These are phyloP conservation scores for Penicillium sp. DNA, from an alignment of 2,329 filamentous ascomycete genomes.

Conservation along the genomic window DNA sequence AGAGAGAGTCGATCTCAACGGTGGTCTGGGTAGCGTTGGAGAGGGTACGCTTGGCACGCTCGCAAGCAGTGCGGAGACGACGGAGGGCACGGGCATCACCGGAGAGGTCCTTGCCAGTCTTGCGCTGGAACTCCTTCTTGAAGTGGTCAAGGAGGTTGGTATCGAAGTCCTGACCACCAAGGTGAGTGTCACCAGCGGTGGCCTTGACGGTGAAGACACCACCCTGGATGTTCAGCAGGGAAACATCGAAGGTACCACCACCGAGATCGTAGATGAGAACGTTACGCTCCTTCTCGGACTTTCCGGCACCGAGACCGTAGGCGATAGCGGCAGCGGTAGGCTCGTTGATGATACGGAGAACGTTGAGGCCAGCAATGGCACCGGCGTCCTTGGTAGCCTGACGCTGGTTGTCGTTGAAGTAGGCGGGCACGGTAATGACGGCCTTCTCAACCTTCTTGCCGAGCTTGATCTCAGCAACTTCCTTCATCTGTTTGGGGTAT, in stretches of 20 bases:
- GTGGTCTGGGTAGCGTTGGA: conserved; percentile 97
- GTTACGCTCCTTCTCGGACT: conserved; percentile 96
- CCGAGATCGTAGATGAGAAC: conserved; percentile 99
- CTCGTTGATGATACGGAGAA: conserved; percentile 99
- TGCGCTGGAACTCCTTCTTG: conserved; percentile 88
- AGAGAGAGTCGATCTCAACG: conserved; percentile 98
- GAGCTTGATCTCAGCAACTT: conserved; percentile 96
- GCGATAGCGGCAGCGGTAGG: conserved; percentile 97
- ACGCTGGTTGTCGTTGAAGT: conserved; percentile 99
- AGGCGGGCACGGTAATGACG: conserved; percentile 97
- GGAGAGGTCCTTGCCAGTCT: conserved; percentile 78
- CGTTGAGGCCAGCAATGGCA: conserved; percentile 95
- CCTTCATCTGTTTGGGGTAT: conserved; percentile 77
- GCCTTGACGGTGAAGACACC: conserved; percentile 99
- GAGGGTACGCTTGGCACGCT: conserved; percentile 98
- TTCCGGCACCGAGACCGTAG: conserved; percentile 94
- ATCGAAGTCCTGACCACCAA: conserved; percentile 96
- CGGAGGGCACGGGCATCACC: conserved; percentile 89
- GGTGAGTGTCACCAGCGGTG: conserved; percentile 94
- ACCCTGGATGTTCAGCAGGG: conserved; percentile 96
- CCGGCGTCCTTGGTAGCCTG: conserved; percentile 99
- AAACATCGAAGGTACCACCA: conserved; percentile 99
- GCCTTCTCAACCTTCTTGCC: conserved; percentile 99
- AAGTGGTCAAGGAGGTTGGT: conserved; percentile 94
- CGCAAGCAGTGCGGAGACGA: conserved; percentile 94